Conservation (phyloP, 106 monocot genomes). For the Allium fistulosum region DNA sequence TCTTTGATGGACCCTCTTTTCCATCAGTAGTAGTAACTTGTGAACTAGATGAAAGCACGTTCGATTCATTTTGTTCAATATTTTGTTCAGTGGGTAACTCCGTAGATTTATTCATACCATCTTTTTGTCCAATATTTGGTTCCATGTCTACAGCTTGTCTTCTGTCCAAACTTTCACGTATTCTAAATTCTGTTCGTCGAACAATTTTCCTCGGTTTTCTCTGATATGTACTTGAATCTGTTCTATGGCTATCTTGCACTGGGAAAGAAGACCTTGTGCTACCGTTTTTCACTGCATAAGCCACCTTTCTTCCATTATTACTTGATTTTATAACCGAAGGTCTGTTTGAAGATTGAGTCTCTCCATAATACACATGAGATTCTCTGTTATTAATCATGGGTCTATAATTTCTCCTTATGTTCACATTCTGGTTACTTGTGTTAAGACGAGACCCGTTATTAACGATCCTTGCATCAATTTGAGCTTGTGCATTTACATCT, state of each 20-base stretch:
- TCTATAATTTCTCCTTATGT: slow-evolving; percentile 21
- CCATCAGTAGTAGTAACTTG: slow-evolving; percentile 12
- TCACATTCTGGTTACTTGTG: slow-evolving; percentile 13
- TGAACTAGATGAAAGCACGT: slow-evolving; percentile 12
- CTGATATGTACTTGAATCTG: slow-evolving; percentile 38
- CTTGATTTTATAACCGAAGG: slow-evolving; percentile 21
- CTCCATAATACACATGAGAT: slow-evolving; percentile 13
- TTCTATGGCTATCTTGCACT: slow-evolving; percentile 22
- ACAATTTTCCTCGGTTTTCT: slow-evolving; percentile 34
- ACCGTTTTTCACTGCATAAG: slow-evolving; percentile 38
- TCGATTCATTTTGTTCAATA: no score
- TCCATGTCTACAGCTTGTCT: slow-evolving; percentile 28
- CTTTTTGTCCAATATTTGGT: slow-evolving; percentile 24
- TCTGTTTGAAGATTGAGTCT: slow-evolving; percentile 11
- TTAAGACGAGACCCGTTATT: slow-evolving; percentile 14
- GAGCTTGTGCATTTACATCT: slow-evolving; percentile 12
- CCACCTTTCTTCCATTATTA: slow-evolving; percentile 45
- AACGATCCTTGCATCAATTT: slow-evolving; percentile 9
- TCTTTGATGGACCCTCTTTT: slow-evolving; percentile 22
- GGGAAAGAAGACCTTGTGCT: slow-evolving; percentile 23
- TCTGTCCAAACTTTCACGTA: slow-evolving; percentile 32
- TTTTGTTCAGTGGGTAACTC: slow-evolving; percentile 20
- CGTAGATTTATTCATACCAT: slow-evolving; percentile 12
- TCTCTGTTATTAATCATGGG: slow-evolving; percentile 19
- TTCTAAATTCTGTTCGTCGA: slow-evolving; percentile 53